Evolutionary conservation across 2,329 filamentous ascomycete genomes (phyloP), one percentile per base, ranked within the genome.

Genomic region (Cytospora chrysosperma): DNA sequence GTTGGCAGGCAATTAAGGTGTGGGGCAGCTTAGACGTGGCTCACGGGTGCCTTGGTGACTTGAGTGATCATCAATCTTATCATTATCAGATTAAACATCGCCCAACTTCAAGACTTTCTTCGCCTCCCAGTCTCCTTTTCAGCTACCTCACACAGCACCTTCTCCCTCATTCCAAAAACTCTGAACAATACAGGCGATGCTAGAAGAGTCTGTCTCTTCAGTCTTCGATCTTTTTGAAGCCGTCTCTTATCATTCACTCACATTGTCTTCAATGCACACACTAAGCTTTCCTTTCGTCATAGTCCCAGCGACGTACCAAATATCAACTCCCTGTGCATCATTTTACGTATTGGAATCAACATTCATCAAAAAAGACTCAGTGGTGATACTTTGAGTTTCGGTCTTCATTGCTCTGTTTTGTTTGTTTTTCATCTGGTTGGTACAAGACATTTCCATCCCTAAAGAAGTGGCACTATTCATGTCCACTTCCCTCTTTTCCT

Each of bases 41-140:
- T 61, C 51, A 37, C 49, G 59, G 59, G 52, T 61, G 59, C 59
- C 59, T 61, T 61, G 59, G n/a, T n/a, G n/a, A n/a, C n/a, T n/a
- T n/a, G n/a, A n/a, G n/a, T n/a, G n/a, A n/a, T n/a, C n/a, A n/a
- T n/a, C n/a, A 34, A 12, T 27, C 34, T 56, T 27, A 50, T 52
- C 30, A n/a, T 15, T 34, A 34, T 34, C 32, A 34, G 32, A 34
- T 34, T 34, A 13, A 34, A 40, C 17, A n/a, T 40, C 37, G 17
- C 15, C n/a, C 17, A 40, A 40, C 37, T 37, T 34, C 32, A 12
- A 34, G 9, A 34, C 32, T 34, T 5, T 34, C 4, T 12, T 12
- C 10, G 2, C 30, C 10, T 37, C 19, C 34, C 15, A 37, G 4
- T 37, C 19, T 17, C 2, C 30, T 10, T 34, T 34, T 34, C 32